These are phyloP conservation scores for Leucosporidium creatinivorum DNA, from an alignment of 768 basidiomycete genomes.

Conservation along the genomic window DNA sequence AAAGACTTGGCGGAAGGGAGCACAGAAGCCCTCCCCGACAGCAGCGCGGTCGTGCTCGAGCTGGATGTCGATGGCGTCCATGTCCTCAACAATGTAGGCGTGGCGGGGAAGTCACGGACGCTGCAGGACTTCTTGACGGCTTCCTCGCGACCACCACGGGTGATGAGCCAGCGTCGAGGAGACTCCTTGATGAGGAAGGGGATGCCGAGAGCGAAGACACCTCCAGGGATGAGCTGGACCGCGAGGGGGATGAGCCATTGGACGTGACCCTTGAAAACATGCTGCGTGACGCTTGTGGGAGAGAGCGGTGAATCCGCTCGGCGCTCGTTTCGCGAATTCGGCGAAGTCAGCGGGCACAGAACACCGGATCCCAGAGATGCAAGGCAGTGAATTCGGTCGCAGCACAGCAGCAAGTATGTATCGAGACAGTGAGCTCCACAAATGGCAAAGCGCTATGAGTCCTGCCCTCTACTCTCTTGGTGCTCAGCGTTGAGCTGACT, in stretches of 20 bases:
- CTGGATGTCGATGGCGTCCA: constrained; percentile 27
- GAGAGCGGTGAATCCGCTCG: too few species aligned
- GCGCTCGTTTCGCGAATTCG: too few species aligned
- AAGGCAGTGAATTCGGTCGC: too few species aligned
- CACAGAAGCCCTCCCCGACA: constrained; percentile 27
- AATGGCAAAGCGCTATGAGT: too few species aligned
- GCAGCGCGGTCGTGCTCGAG: constrained; percentile 29
- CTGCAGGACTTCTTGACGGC: constrained; percentile 39
- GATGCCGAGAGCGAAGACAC: constrained; percentile 38
- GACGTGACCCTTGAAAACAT: constrained; percentile 43
- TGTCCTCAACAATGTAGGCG: constrained; percentile 28
- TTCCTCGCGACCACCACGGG: constrained; percentile 34
- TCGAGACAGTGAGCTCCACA: too few species aligned
- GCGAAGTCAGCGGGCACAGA: too few species aligned
- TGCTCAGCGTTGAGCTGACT: too few species aligned
- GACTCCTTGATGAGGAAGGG: constrained; percentile 38
- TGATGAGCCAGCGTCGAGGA: constrained; percentile 40
- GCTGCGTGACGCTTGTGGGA: constrained; percentile 18
- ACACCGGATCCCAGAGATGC: too few species aligned
- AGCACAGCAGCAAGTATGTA: too few species aligned
- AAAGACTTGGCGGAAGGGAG: constrained; percentile 26
- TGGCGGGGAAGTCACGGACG: constrained; percentile 37
- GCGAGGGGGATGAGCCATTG: constrained; percentile 40
- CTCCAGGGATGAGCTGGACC: constrained; percentile 39
- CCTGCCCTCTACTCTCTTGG: too few species aligned